A percentile compares a stretch with the other conserved stretches of the same genome.
These are phyloP conservation scores for Pythium sp. DNA, from an alignment of 352 stramenopile species.

Conservation along the genomic window DNA sequence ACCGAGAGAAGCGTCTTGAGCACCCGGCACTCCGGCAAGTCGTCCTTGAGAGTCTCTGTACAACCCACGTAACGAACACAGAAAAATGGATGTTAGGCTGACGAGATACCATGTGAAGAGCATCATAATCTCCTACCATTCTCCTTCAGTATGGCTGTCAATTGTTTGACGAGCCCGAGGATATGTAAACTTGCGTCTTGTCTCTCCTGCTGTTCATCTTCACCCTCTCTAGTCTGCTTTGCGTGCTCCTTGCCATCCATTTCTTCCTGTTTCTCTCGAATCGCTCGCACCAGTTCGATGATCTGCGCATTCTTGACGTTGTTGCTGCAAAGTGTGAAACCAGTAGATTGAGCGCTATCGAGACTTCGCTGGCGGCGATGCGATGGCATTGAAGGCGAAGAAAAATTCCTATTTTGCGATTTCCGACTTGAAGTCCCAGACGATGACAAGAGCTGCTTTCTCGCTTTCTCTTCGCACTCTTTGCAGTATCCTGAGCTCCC, in stretches of 20 bases:
- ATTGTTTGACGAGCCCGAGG: constrained; percentile 41
- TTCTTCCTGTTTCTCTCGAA: constrained; percentile 25
- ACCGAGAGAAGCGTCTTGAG: constrained; percentile 56
- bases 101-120: neutral
- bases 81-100: neutral
- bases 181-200: constrained; percentile 29
- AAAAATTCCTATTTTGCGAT: constrained; percentile 7
- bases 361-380: constrained; percentile 51
- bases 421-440: neutral
- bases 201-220: constrained; percentile 10
- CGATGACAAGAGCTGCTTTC: neutral
- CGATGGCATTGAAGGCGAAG: neutral
- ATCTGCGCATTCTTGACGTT: constrained; percentile 43
- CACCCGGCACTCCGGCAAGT: constrained; percentile 64
- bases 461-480: constrained; percentile 46
- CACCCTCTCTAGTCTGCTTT: neutral
- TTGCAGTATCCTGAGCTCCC: constrained; percentile 59
- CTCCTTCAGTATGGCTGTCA: constrained; percentile 50
- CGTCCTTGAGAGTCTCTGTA: constrained; percentile 64
- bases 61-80: neutral
- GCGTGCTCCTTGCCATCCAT: constrained; percentile 18
- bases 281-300: constrained; percentile 34
- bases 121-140: constrained; percentile 21
- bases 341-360: constrained; percentile 25
- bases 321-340: constrained; percentile 26